These are phyloP conservation scores for Thermothelomyces thermophilus DNA, from an alignment of 2,329 filamentous ascomycete genomes.

Conservation along the genomic window DNA sequence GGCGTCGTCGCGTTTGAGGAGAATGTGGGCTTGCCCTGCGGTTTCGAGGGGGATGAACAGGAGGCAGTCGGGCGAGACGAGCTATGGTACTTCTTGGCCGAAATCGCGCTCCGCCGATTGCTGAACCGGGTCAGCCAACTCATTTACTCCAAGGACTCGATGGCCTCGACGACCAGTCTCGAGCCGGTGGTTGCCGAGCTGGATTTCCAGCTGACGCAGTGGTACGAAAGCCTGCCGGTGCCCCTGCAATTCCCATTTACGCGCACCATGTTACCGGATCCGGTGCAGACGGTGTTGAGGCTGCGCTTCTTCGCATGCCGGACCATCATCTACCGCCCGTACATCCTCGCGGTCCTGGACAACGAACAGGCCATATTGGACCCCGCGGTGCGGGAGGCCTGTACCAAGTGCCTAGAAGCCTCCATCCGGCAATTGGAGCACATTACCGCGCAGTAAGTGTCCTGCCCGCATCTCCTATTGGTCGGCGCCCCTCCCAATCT, in stretches of 20 bases:
- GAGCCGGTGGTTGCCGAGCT: constrained; percentile 74
- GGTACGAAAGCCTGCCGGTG: constrained; percentile 72
- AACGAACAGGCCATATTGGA: constrained; percentile 69
- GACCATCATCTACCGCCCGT: constrained; percentile 80
- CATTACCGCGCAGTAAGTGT: constrained; percentile 64
- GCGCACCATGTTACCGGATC: constrained; percentile 59
- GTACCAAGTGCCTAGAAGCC: constrained; percentile 74
- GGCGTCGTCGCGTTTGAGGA: constrained; percentile 79
- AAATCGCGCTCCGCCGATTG: constrained; percentile 70
- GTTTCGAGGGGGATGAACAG: constrained; percentile 65
- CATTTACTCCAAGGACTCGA: constrained; percentile 68
- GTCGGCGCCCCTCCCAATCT: constrained; percentile 27
- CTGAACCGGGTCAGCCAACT: constrained; percentile 74
- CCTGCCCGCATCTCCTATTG: constrained; percentile 15
- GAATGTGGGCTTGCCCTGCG: constrained; percentile 68
- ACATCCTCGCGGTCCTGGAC: constrained; percentile 72
- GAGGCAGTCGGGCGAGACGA: constrained; percentile 65
- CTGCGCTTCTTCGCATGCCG: constrained; percentile 78
- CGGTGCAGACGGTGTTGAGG: constrained; percentile 71
- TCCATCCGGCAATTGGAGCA: constrained; percentile 74
- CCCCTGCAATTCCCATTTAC: constrained; percentile 73
- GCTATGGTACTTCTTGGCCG: constrained; percentile 79
- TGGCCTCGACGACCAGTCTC: constrained; percentile 63
- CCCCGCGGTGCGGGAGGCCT: constrained; percentile 67
- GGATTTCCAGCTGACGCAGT: constrained; percentile 75